Base-by-base conservation (phyloP, 768 basidiomycete species). In the Suillus discolor region DNA sequence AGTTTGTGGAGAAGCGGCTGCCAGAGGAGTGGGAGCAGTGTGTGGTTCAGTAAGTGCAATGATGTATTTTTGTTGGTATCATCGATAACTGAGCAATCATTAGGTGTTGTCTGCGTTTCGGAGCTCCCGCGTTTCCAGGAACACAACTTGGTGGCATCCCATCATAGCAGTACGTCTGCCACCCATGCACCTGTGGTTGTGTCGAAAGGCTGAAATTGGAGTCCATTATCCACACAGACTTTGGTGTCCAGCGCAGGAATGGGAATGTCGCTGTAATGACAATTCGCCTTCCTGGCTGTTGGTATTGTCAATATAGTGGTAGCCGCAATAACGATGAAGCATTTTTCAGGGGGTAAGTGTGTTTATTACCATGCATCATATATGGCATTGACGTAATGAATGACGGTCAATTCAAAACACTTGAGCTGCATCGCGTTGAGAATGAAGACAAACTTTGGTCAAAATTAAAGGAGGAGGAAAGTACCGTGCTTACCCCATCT, bases 1-100 rank as follows among this genome's bases (percentile, higher is more conserved):
- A 6, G 83, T 83, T 70, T 85, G 85, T 1, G 91, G 90, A 12
- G 90, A 90, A 41, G 84, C 81, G 31, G 82, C 81, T 11, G 70
- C 61, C 39, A 74, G 75, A 16, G 82, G 81, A 20, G 82, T 81
- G 6, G 76, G 70, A 28, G 82, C 79, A 63, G 73, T 79, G 20
- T n/a, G n/a, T n/a, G n/a, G n/a, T n/a, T n/a, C n/a, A n/a, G n/a
- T n/a, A n/a, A n/a, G n/a, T n/a, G n/a, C n/a, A n/a, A n/a, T n/a
- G n/a, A n/a, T n/a, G n/a, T n/a, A n/a, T n/a, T n/a, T n/a, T n/a
- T n/a, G n/a, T n/a, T n/a, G n/a, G n/a, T n/a, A n/a, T n/a, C n/a
- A n/a, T n/a, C n/a, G n/a, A n/a, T n/a, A n/a, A n/a, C n/a, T n/a
- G n/a, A n/a, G n/a, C n/a, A n/a, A n/a, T n/a, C n/a, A n/a, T n/a